Base-by-base conservation (phyloP, 306 rosid genomes). In the Pueraria montana region DNA sequence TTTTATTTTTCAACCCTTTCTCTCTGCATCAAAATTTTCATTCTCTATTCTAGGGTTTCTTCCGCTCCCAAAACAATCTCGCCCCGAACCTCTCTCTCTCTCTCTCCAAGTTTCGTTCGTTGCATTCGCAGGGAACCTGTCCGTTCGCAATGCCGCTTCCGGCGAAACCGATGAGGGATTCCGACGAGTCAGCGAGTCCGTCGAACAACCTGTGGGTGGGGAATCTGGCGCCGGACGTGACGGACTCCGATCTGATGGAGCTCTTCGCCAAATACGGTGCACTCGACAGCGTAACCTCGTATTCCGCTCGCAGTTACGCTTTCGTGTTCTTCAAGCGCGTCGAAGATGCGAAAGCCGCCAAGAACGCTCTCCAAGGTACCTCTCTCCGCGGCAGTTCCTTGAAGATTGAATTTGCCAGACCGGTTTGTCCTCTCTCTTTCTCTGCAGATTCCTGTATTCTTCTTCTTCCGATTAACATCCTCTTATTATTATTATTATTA, bases 161-260 rank as follows among this genome's bases (percentile, higher is more conserved):
- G 48, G 21, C 65, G 56, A 91, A 86, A 80, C 66, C 89, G 58
- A 84, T 24, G 76, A 87, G 86, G 62, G 89, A 91, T 42, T 81
- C 85, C 4, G 97, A 91, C 4, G 94, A 91, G 8, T 48, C 86
- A 3, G 86, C 80, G 38, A 64, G 71, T 43, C 92, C 93, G 0
- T 94, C 97, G 14, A 96, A 96, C 89, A 96, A 93, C 61, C 91
- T 96, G 0, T 96, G 98, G 98, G 93, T 96, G 0, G 99, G 97
- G 13, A 96, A 96, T 76, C 86, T 96, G 66, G 81, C 95, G n/a
- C 46, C 82, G 42, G 97, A 92, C 49, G 97, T 96, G 1, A 71
- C 91, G 12, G 99, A 96, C 55, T 69, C 91, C 40, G 97, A 92
- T 84, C 94, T 96, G 52, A 90, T 89, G 94, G 91, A 91, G 6